A percentile compares a stretch with the other conserved stretches of the same genome.
Evolutionary conservation across 768 basidiomycete species (phyloP).

Genomic region (Russula dissimulans): DNA sequence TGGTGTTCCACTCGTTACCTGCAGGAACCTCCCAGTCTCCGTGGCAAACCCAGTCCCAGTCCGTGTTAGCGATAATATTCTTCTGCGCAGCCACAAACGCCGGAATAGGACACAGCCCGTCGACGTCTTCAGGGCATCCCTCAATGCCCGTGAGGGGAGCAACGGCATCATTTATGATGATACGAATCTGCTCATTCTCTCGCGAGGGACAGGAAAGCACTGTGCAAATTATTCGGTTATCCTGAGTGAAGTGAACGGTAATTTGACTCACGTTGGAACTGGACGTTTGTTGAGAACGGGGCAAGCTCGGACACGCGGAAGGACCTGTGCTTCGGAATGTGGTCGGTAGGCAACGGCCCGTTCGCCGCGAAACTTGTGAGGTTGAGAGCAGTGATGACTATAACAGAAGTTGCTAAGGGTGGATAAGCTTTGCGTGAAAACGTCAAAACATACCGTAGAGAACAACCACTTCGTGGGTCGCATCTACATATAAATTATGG

Average conservation of each 20-base stretch:
- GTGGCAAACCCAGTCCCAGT: conserved; percentile 69
- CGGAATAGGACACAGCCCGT: conserved; percentile 70
- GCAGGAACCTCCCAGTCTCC: conserved; percentile 67
- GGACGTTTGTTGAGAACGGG: conserved; percentile 83
- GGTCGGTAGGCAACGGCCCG: conserved; percentile 71
- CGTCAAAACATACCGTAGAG: conserved; percentile 50
- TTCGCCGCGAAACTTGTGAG: conserved; percentile 58
- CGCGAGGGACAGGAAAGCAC: conserved; percentile 25
- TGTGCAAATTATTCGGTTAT: background rate
- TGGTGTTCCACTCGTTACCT: conserved; percentile 63
- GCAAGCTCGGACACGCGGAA: conserved; percentile 72
- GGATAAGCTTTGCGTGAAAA: conserved; percentile 1
- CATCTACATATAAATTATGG: conserved; percentile 75
- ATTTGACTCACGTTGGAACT: conserved; percentile 63
- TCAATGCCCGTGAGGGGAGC: conserved; percentile 69
- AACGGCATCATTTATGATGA: conserved; percentile 84
- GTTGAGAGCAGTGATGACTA: conserved; percentile 81
- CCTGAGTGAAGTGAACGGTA: background rate
- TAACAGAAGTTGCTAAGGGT: background rate
- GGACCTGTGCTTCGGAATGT: conserved; percentile 53
- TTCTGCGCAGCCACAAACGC: conserved; percentile 64
- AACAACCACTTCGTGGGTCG: conserved; percentile 87
- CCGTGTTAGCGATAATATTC: conserved; percentile 51
- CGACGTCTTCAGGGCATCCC: conserved; percentile 61
- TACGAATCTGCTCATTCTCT: conserved; percentile 52